Evolutionary conservation across 108 stramenopile species (phyloP).

Genomic region (Stephanodiscus minutulus): DNA sequence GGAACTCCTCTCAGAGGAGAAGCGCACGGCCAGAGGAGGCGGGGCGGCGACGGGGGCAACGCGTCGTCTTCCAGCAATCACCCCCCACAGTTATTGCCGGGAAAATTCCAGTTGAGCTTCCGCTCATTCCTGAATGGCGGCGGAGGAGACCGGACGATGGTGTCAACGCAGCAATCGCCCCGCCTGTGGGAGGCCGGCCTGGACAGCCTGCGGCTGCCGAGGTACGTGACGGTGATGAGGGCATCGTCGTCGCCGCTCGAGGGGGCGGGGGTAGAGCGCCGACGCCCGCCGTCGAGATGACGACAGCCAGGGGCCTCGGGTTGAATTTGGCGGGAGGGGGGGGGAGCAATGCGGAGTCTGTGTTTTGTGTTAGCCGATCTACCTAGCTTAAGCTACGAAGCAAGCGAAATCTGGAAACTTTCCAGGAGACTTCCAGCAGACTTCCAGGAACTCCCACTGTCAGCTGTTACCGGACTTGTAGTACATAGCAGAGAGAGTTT

Average conservation of each 20-base stretch:
- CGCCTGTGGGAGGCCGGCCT: conserved; percentile 61
- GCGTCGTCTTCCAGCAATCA: neutral
- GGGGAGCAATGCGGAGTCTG: too few species aligned
- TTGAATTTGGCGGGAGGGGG: neutral
- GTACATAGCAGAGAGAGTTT: too few species aligned
- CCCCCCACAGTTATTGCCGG: conserved; percentile 7
- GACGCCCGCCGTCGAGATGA: neutral
- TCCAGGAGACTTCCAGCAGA: too few species aligned
- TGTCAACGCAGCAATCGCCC: neutral
- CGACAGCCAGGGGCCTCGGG: neutral
- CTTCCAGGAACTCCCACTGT: too few species aligned
- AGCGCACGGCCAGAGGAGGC: too few species aligned
- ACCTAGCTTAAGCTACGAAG: too few species aligned
- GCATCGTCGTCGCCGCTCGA: neutral
- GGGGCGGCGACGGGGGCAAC: conserved; percentile 10
- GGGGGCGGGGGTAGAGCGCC: neutral
- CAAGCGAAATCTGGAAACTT: too few species aligned
- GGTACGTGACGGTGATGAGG: conserved; percentile 29
- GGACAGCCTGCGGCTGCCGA: conserved; percentile 55
- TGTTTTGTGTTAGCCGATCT: too few species aligned
- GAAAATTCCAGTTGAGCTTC: conserved; percentile 36
- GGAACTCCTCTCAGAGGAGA: conserved; percentile 27
- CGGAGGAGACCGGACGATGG: conserved; percentile 8
- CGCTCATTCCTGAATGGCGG: conserved; percentile 26
- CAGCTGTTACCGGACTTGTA: too few species aligned